phyloP scores from a whole-genome alignment of 805 yeast genomes.

The Trichomonascus vanleenenianus region DNA sequence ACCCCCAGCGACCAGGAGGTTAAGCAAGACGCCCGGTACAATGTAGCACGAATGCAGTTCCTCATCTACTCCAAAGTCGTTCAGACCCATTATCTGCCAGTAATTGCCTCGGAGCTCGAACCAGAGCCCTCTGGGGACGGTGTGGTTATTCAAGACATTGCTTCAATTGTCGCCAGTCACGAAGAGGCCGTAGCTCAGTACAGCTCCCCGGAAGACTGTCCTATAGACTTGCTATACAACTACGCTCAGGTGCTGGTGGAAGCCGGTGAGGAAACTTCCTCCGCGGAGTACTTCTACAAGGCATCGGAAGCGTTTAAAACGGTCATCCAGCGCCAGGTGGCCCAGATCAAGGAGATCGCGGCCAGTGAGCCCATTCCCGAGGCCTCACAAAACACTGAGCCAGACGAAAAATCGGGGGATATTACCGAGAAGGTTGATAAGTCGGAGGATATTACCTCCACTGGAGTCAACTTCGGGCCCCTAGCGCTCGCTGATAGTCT shows the following conservation, averaged over 20 bases:
- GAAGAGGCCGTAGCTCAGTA: conserved; percentile 7
- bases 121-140: conserved; percentile 1
- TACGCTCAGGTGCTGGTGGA: conserved; percentile 20
- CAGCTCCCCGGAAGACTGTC: conserved; percentile 1
- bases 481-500: conserved; percentile 1
- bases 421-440: too few relatives aligned
- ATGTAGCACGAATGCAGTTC: conserved; percentile 49
- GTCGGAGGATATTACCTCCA: too few relatives aligned
- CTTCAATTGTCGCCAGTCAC: conserved; percentile 9
- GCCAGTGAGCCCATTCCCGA: background rate
- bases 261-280: conserved; percentile 16
- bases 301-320: conserved; percentile 15
- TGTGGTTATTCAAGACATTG: conserved; percentile 7
- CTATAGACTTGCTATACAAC: conserved; percentile 17
- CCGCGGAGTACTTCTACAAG: conserved; percentile 3
- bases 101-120: conserved; percentile 5
- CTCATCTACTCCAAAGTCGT: conserved; percentile 48
- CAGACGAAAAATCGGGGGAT: too few relatives aligned
- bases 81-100: conserved; percentile 21
- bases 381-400: too few relatives aligned
- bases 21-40: conserved; percentile 45
- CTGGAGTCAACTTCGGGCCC: conserved; percentile 3
- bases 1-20: background rate
- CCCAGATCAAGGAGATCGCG: conserved; percentile 7
- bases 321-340: conserved; percentile 12